A percentile compares a stretch with the other conserved stretches of the same genome.
phyloP scores from a whole-genome alignment of 106 monocot species.

The Platanthera guangdongensis region DNA sequence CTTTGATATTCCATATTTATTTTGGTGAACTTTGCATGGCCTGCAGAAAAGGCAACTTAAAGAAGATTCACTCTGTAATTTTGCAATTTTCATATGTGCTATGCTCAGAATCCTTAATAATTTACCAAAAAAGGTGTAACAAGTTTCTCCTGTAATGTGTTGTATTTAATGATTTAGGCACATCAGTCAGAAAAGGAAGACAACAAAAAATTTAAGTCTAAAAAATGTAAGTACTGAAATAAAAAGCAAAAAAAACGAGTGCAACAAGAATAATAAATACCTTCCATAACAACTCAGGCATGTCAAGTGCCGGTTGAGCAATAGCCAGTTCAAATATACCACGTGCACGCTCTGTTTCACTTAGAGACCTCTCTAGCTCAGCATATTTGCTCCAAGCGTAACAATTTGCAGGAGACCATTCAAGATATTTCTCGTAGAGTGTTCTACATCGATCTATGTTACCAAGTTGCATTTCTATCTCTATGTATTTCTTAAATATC shows the following conservation, averaged over 20 bases:
- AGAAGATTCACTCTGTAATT: neutral
- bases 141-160: neutral
- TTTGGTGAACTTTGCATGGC: neutral
- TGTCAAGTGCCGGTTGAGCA: slow-evolving; percentile 80
- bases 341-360: slow-evolving; percentile 81
- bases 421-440: slow-evolving; percentile 88
- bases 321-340: slow-evolving; percentile 85
- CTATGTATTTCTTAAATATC: slow-evolving; percentile 94
- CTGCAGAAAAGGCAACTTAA: neutral
- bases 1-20: neutral
- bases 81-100: neutral
- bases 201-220: neutral
- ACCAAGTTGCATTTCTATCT: slow-evolving; percentile 80
- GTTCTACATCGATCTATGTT: slow-evolving; percentile 69
- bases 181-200: neutral
- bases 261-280: slow-evolving; percentile 21
- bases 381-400: slow-evolving; percentile 99
- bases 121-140: neutral
- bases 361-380: slow-evolving; percentile 68
- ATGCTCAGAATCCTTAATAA: neutral
- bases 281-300: slow-evolving; percentile 97
- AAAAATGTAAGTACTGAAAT: neutral
- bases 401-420: slow-evolving; percentile 84
- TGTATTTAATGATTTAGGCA: neutral
- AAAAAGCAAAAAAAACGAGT: neutral